Evolutionary conservation across 2,329 filamentous ascomycete species (phyloP).

Genomic region (Torrubiella hemipterigena): DNA sequence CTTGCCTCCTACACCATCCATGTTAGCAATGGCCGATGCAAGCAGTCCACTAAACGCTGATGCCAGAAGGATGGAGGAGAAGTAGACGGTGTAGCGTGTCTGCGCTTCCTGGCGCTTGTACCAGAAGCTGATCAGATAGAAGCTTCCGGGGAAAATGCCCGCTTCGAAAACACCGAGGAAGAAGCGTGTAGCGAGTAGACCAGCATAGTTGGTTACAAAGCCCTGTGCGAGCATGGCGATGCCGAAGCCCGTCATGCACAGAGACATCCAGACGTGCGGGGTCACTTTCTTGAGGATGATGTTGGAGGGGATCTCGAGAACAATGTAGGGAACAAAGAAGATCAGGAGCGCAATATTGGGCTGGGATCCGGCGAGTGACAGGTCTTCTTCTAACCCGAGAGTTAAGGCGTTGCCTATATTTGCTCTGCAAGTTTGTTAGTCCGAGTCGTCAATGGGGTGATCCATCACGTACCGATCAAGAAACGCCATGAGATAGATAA

Average conservation of each 20-base stretch:
- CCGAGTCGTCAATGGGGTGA: background rate
- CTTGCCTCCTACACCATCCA: constrained; percentile 28
- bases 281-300: constrained; percentile 50
- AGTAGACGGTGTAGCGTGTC: constrained; percentile 14
- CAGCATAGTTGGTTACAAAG: constrained; percentile 15
- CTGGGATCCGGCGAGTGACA: constrained; percentile 38
- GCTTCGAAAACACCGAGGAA: constrained; percentile 21
- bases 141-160: constrained; percentile 17
- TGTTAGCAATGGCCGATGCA: constrained; percentile 10
- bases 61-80: constrained; percentile 11
- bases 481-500: constrained; percentile 59
- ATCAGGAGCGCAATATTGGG: constrained; percentile 41
- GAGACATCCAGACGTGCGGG: constrained; percentile 51
- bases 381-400: constrained; percentile 17
- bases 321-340: constrained; percentile 51
- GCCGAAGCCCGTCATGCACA: constrained; percentile 44
- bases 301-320: constrained; percentile 53
- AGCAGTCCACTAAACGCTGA: constrained; percentile 37
- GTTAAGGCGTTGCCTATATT: constrained; percentile 43
- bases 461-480: constrained; percentile 42
- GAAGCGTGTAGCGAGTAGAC: constrained; percentile 14
- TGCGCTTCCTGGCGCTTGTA: constrained; percentile 16
- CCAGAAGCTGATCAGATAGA: constrained; percentile 17
- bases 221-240: constrained; percentile 15
- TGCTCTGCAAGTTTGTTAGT: constrained; percentile 19